Conservation (phyloP, 148 eudicot species). For the Camellia japonica region DNA sequence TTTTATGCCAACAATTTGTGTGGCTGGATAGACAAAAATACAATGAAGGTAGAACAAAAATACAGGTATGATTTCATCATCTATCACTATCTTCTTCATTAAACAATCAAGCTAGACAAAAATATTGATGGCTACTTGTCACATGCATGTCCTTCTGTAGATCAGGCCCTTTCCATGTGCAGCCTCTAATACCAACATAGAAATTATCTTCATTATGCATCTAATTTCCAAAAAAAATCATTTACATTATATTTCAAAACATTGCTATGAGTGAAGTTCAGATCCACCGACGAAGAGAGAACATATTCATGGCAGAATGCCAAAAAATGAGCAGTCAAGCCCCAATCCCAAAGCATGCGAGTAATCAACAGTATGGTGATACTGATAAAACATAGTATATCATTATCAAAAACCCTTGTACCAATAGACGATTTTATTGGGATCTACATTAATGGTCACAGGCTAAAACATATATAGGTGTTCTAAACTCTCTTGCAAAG, state of each 20-base stretch:
- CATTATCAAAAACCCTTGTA: background rate
- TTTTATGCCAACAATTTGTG: too few species aligned
- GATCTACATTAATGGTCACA: conserved; percentile 9
- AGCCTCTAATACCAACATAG: background rate
- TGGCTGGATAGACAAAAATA: background rate
- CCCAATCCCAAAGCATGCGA: too few species aligned
- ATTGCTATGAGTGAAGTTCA: too few species aligned
- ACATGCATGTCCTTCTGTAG: background rate
- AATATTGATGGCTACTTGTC: background rate
- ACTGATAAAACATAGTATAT: background rate
- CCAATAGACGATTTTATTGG: background rate
- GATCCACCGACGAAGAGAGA: too few species aligned
- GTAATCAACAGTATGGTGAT: too few species aligned
- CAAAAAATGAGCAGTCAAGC: too few species aligned
- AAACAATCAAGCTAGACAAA: background rate
- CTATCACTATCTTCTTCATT: background rate
- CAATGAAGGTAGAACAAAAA: background rate
- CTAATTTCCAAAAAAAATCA: too few species aligned
- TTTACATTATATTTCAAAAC: too few species aligned
- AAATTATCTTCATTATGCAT: too few species aligned
- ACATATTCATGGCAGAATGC: too few species aligned
- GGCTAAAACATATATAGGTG: conserved; percentile 8
- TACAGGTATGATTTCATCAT: background rate
- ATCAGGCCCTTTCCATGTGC: background rate
- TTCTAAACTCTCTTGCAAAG: background rate